Evolutionary conservation across 441 rosid species (phyloP), one percentile per base, ranked within the genome.

Genomic region (Gossypium trilobum): DNA sequence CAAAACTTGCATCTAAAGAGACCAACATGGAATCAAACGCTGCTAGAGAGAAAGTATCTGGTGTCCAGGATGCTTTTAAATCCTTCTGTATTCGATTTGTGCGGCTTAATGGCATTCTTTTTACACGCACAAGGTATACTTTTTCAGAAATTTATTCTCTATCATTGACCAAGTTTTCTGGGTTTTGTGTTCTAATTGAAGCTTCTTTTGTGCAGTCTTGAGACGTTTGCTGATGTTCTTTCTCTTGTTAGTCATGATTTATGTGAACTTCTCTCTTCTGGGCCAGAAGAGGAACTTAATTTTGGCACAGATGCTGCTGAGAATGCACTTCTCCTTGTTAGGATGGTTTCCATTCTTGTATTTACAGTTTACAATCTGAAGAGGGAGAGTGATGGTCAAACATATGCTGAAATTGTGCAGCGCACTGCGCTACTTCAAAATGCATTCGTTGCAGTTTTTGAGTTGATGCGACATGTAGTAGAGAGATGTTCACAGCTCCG

Each of bases 331-430:
- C 80, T 91, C 79, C 79, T 86, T 70, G 91, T 89, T 36, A 87
- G 92, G 75, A 82, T 95, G 9, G 86, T 92, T 13, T 66, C 93
- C 5, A 83, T 91, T 75, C 91, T 95, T 14, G 77, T 92, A 46
- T 95, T 85, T 74, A 87, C 95, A 10, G 85, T 89, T 65, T 86
- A 89, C 70, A 92, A 88, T 78, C 87, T 83, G 68, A 91, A 84
- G 76, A 87, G 78, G 57, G 97, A 91, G 83, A 81, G 76, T 39
- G 97, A 91, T 77, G 91, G 97, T 73, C 94, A 89, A 85, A 77
- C 90, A 9, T 92, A 92, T 83, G 96, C 96, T 33, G 99, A 91
- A 78, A 89, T 92, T 60, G 92, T 95, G 58, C 97, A 91, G 80
- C 94, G 91, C 68, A 95, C 90, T 70, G 93, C 83, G 62, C 85